These are phyloP conservation scores for Ophiostoma himal-ulmi DNA, from an alignment of 2,329 filamentous ascomycete species.

Conservation along the genomic window DNA sequence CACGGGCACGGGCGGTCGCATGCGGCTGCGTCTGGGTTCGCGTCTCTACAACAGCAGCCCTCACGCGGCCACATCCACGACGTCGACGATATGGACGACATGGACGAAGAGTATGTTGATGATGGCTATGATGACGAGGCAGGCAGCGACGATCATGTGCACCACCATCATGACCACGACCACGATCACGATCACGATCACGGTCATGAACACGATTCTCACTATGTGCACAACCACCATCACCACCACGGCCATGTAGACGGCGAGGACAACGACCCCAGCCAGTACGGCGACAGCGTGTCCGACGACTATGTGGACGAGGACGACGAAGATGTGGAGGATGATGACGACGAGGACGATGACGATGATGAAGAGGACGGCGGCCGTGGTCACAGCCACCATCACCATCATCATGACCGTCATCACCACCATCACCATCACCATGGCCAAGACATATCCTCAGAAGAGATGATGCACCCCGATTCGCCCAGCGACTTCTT, in stretches of 20 bases:
- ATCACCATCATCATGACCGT: slow-evolving; percentile 44
- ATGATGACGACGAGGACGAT: slow-evolving; percentile 55
- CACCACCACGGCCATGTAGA: background rate
- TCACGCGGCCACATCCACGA: slow-evolving; percentile 67
- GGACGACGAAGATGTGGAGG: slow-evolving; percentile 55
- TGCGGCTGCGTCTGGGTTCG: slow-evolving; percentile 53
- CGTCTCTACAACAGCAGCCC: slow-evolving; percentile 54
- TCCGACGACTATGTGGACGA: slow-evolving; percentile 33
- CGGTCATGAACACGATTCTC: slow-evolving; percentile 45
- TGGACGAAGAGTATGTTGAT: slow-evolving; percentile 38
- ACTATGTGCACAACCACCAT: slow-evolving; percentile 46
- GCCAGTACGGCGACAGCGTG: slow-evolving; percentile 55
- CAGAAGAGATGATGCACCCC: slow-evolving; percentile 48
- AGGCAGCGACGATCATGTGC: slow-evolving; percentile 41
- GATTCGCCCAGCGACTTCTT: slow-evolving; percentile 79
- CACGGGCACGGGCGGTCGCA: slow-evolving; percentile 35
- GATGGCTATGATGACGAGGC: slow-evolving; percentile 47
- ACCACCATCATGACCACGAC: slow-evolving; percentile 36
- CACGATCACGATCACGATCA: slow-evolving; percentile 36
- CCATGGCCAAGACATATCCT: slow-evolving; percentile 60
- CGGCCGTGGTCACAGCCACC: slow-evolving; percentile 45
- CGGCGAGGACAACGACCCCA: slow-evolving; percentile 33
- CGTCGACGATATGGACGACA: slow-evolving; percentile 50
- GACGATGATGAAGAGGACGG: slow-evolving; percentile 52
- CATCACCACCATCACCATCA: slow-evolving; percentile 60